Conservation (phyloP, 192 early-diverging fungal genomes). For the Coemansia sp. region DNA sequence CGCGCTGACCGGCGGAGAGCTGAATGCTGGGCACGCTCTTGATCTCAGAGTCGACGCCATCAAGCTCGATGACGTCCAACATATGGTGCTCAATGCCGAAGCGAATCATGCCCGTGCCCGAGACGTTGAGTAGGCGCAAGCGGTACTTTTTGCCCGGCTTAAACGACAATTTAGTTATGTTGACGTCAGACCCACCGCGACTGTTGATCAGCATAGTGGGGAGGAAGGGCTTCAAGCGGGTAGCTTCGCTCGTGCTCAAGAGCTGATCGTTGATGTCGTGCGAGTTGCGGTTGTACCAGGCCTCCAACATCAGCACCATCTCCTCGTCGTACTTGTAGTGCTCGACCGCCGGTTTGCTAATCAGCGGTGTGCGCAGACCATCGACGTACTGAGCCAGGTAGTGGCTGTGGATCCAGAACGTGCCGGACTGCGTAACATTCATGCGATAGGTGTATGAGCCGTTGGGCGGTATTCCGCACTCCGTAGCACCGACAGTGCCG, state of each 20-base stretch:
- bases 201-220: slow-evolving; percentile 58
- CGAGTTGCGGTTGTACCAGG: slow-evolving; percentile 69
- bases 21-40: slow-evolving; percentile 56
- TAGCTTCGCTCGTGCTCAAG: slow-evolving; percentile 52
- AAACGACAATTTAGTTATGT: slow-evolving; percentile 58
- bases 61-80: slow-evolving; percentile 79
- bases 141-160: slow-evolving; percentile 78
- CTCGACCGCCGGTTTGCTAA: slow-evolving; percentile 59
- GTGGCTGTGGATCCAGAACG: slow-evolving; percentile 84
- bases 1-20: slow-evolving; percentile 73
- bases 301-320: slow-evolving; percentile 62
- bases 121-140: slow-evolving; percentile 77
- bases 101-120: slow-evolving; percentile 67
- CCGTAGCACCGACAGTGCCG: slow-evolving; percentile 64
- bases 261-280: slow-evolving; percentile 55
- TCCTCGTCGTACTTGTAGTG: slow-evolving; percentile 71
- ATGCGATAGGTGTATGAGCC: slow-evolving; percentile 66
- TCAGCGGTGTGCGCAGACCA: slow-evolving; percentile 72
- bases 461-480: slow-evolving; percentile 72
- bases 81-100: slow-evolving; percentile 78
- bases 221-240: slow-evolving; percentile 28
- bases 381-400: slow-evolving; percentile 73
- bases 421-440: slow-evolving; percentile 67
- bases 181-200: slow-evolving; percentile 56
- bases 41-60: slow-evolving; percentile 66